phyloP scores from a whole-genome alignment of 2,329 filamentous ascomycete genomes.

The Rhynchosporium graminicola region DNA sequence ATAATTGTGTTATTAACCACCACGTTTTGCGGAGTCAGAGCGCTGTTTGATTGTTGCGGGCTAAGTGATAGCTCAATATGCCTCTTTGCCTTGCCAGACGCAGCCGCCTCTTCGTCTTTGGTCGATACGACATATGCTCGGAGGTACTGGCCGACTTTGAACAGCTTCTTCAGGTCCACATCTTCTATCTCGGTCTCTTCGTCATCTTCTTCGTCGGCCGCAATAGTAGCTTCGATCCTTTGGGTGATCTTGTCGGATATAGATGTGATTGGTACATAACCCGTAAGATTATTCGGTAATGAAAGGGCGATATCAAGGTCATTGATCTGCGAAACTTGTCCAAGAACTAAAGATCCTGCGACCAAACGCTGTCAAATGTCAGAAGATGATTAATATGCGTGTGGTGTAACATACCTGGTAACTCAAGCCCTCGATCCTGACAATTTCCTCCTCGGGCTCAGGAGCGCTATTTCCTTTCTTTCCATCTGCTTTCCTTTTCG shows the following conservation, averaged over 20 bases:
- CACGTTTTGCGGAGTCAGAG: conserved; percentile 71
- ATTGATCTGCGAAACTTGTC: conserved; percentile 81
- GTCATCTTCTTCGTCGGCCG: conserved; percentile 57
- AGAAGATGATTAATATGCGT: conserved; percentile 32
- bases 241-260: conserved; percentile 79
- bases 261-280: conserved; percentile 89
- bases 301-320: conserved; percentile 76
- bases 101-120: conserved; percentile 57
- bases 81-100: conserved; percentile 60
- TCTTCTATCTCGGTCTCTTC: conserved; percentile 57
- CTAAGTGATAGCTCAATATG: conserved; percentile 86
- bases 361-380: conserved; percentile 66
- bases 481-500: conserved; percentile 53
- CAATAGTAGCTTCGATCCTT: conserved; percentile 69
- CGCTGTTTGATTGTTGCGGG: conserved; percentile 75
- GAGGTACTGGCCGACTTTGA: conserved; percentile 83
- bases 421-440: conserved; percentile 83
- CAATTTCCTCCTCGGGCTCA: conserved; percentile 52
- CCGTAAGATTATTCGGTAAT: conserved; percentile 88
- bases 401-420: conserved; percentile 67
- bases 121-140: conserved; percentile 82
- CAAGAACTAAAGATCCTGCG: conserved; percentile 84
- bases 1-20: conserved; percentile 78
- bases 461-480: conserved; percentile 48
- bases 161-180: conserved; percentile 73